phyloP scores from a whole-genome alignment of 768 basidiomycete species.

The Naganishia randhawae region DNA sequence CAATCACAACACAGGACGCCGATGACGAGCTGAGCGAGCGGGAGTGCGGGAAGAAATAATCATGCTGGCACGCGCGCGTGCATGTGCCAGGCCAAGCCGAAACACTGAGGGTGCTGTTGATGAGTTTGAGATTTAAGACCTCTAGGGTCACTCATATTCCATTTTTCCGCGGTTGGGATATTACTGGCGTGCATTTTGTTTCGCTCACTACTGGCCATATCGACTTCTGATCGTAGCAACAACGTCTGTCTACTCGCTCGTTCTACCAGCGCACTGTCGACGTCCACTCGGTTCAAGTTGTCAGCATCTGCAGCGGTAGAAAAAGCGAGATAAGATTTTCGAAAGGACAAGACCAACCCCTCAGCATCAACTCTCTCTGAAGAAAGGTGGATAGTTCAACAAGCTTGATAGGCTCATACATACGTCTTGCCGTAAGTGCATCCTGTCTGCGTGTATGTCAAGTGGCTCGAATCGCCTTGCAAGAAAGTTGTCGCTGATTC shows the following conservation, averaged over 20 bases:
- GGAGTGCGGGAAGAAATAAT: not conserved
- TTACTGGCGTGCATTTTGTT: too few species aligned
- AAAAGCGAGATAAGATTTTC: not conserved
- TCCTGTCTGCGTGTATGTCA: not conserved
- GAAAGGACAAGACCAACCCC: not conserved
- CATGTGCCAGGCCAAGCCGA: not conserved
- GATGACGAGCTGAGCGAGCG: not conserved
- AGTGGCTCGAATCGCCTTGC: not conserved
- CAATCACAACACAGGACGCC: not conserved
- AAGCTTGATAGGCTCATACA: not conserved
- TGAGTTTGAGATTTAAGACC: conserved; percentile 3
- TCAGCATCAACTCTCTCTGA: not conserved
- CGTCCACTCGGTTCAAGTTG: not conserved
- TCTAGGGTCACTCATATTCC: not conserved
- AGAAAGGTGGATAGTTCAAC: not conserved
- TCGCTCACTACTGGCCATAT: not conserved
- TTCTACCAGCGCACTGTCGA: not conserved
- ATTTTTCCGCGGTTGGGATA: not conserved
- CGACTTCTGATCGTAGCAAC: not conserved
- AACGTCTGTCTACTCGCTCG: not conserved
- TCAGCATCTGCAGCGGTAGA: not conserved
- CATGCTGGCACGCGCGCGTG: too few species aligned
- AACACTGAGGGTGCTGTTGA: not conserved
- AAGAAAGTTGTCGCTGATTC: not conserved
- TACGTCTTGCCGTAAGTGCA: not conserved